Conservation (phyloP, 2,329 filamentous ascomycete genomes). For the Ascochyta pisi region DNA sequence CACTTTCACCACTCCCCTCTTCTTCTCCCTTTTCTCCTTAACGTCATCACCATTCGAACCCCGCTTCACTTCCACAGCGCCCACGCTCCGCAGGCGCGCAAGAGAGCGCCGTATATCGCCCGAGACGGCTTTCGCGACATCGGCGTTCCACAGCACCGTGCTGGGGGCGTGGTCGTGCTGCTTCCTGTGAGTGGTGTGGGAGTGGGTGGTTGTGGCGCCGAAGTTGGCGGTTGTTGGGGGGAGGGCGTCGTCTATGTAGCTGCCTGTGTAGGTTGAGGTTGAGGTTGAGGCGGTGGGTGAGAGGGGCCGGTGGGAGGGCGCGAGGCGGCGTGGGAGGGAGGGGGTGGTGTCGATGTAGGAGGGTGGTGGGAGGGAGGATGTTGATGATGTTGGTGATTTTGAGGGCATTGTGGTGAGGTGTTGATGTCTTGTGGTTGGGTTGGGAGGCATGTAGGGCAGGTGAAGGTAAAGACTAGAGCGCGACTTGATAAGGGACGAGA, state of each 20-base stretch:
- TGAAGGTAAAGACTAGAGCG: too few relatives aligned
- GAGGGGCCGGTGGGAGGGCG: slow-evolving; percentile 9
- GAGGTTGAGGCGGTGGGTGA: slow-evolving; percentile 21
- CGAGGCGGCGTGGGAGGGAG: slow-evolving; percentile 26
- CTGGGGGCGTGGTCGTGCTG: slow-evolving; percentile 1
- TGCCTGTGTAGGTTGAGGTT: slow-evolving; percentile 29
- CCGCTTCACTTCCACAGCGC: slow-evolving; percentile 15
- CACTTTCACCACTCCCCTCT: slow-evolving; percentile 27
- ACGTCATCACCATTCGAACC: neutral
- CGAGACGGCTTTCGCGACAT: slow-evolving; percentile 29
- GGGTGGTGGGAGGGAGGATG: too few relatives aligned
- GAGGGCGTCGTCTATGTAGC: slow-evolving; percentile 39
- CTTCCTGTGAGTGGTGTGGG: slow-evolving; percentile 19
- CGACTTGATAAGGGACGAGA: too few relatives aligned
- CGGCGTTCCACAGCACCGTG: slow-evolving; percentile 24
- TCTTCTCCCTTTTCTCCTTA: neutral
- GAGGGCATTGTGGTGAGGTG: neutral
- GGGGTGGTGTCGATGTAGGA: slow-evolving; percentile 37
- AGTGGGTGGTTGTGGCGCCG: slow-evolving; percentile 26
- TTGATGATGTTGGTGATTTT: slow-evolving; percentile 21
- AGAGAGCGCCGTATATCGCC: slow-evolving; percentile 33
- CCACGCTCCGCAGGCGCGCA: slow-evolving; percentile 15
- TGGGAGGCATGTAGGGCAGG: neutral
- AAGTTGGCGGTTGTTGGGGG: slow-evolving; percentile 18
- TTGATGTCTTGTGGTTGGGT: neutral